These are phyloP conservation scores for Ogataea nonfermentans DNA, from an alignment of 805 yeast genomes.

Conservation along the genomic window DNA sequence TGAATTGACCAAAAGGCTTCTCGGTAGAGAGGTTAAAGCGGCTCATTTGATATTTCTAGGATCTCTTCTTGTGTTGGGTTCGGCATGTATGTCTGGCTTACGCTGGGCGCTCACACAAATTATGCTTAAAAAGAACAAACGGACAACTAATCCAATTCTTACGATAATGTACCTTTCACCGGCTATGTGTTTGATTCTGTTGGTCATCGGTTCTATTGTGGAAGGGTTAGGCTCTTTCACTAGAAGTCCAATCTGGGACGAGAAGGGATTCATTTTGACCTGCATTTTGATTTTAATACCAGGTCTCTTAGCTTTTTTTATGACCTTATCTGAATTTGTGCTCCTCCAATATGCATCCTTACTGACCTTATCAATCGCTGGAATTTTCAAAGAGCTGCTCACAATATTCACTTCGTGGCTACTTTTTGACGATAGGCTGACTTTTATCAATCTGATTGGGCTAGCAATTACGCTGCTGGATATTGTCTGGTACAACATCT, in stretches of 20 bases:
- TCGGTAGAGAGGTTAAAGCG: conserved; percentile 13
- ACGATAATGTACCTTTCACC: conserved; percentile 87
- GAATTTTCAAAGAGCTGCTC: conserved; percentile 86
- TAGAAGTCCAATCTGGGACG: conserved; percentile 59
- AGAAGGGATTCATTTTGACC: conserved; percentile 57
- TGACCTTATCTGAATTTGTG: conserved; percentile 87
- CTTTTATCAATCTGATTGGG: conserved; percentile 69
- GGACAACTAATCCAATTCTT: conserved; percentile 71
- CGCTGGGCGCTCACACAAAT: conserved; percentile 96
- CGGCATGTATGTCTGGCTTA: conserved; percentile 82
- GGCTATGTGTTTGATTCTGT: conserved; percentile 64
- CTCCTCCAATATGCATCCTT: conserved; percentile 80
- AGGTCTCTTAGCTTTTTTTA: conserved; percentile 80
- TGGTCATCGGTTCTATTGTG: conserved; percentile 58
- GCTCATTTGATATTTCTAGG: conserved; percentile 47
- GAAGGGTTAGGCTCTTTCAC: conserved; percentile 66
- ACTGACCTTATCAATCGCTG: conserved; percentile 83
- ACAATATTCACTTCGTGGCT: conserved; percentile 71
- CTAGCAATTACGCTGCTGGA: conserved; percentile 71
- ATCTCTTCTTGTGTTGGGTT: conserved; percentile 66
- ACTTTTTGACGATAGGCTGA: conserved; percentile 71
- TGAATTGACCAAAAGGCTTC: conserved; percentile 11
- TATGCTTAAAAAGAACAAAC: conserved; percentile 57
- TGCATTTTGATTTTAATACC: conserved; percentile 66
- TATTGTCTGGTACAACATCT: conserved; percentile 79